Conservation (phyloP, 2,329 filamentous ascomycete genomes). For the Talaromyces atroroseus region DNA sequence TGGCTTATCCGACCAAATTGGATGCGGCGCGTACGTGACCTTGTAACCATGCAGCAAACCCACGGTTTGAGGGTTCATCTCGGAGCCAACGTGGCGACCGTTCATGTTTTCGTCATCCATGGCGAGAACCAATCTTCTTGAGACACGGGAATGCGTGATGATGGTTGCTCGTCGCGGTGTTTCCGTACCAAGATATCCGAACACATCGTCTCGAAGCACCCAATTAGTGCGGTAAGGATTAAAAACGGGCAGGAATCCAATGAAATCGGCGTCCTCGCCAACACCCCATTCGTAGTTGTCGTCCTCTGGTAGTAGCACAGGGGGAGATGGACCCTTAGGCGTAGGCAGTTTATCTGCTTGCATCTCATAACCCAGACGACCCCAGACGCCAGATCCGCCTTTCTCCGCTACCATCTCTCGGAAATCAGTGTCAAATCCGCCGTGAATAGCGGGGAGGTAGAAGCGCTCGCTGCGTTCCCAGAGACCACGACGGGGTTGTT, state of each 20-base stretch:
- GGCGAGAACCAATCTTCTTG: constrained; percentile 63
- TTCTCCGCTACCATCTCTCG: constrained; percentile 15
- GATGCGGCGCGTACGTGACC: constrained; percentile 71
- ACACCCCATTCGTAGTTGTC: constrained; percentile 73
- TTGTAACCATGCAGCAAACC: constrained; percentile 74
- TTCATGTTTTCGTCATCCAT: constrained; percentile 70
- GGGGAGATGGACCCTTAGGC: constrained; percentile 60
- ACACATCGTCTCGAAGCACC: constrained; percentile 56
- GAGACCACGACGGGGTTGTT: constrained; percentile 53
- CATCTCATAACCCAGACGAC: constrained; percentile 55
- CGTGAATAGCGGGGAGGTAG: constrained; percentile 51
- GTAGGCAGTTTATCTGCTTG: constrained; percentile 20
- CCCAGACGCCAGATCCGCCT: constrained; percentile 60
- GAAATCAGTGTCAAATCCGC: constrained; percentile 36
- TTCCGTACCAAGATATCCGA: constrained; percentile 37
- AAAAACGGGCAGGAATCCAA: constrained; percentile 86
- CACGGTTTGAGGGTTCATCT: constrained; percentile 71
- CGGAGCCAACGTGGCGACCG: constrained; percentile 70
- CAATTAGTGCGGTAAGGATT: constrained; percentile 83
- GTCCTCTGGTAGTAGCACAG: constrained; percentile 51
- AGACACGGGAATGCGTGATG: constrained; percentile 60
- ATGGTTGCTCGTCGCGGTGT: constrained; percentile 71
- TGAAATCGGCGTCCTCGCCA: constrained; percentile 82
- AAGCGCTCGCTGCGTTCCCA: constrained; percentile 55
- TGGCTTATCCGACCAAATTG: constrained; percentile 68